Percentiles rank a stretch among this genome's conserved stretches.
These are phyloP conservation scores for Scheffersomyces spartinae DNA, from an alignment of 805 yeast genomes.

Conservation along the genomic window DNA sequence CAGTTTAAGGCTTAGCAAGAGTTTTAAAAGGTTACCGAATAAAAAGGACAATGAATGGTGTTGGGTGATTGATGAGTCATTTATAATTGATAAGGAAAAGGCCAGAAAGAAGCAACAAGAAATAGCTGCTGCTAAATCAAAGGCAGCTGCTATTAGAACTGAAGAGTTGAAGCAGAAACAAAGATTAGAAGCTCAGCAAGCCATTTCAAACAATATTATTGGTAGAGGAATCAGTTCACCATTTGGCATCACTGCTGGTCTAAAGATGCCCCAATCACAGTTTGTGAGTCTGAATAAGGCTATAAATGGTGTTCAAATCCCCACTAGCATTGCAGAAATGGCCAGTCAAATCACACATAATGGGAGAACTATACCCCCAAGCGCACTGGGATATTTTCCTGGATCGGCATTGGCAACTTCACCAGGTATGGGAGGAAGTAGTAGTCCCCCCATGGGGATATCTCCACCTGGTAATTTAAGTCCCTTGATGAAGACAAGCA, in stretches of 20 bases:
- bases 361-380: background rate
- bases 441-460: slow-evolving; percentile 22
- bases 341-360: slow-evolving; percentile 24
- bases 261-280: slow-evolving; percentile 7
- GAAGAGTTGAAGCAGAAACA: slow-evolving; percentile 41
- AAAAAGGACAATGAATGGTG: slow-evolving; percentile 91
- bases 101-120: slow-evolving; percentile 58
- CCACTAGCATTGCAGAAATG: slow-evolving; percentile 25
- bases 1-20: slow-evolving; percentile 74
- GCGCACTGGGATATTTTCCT: background rate
- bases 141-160: slow-evolving; percentile 40
- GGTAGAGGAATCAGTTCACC: slow-evolving; percentile 10
- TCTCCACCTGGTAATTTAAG: slow-evolving; percentile 11
- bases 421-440: slow-evolving; percentile 16
- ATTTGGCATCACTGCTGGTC: slow-evolving; percentile 2
- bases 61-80: slow-evolving; percentile 86
- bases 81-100: slow-evolving; percentile 70
- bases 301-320: slow-evolving; percentile 19
- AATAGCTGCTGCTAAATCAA: slow-evolving; percentile 47
- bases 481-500: background rate
- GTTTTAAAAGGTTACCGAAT: slow-evolving; percentile 61
- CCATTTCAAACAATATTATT: slow-evolving; percentile 12
- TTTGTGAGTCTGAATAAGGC: slow-evolving; percentile 7
- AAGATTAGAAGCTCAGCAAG: slow-evolving; percentile 19
- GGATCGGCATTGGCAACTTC: slow-evolving; percentile 5